Conservation (phyloP, 169 alveolate genomes). For the Eimeria tenella region DNA sequence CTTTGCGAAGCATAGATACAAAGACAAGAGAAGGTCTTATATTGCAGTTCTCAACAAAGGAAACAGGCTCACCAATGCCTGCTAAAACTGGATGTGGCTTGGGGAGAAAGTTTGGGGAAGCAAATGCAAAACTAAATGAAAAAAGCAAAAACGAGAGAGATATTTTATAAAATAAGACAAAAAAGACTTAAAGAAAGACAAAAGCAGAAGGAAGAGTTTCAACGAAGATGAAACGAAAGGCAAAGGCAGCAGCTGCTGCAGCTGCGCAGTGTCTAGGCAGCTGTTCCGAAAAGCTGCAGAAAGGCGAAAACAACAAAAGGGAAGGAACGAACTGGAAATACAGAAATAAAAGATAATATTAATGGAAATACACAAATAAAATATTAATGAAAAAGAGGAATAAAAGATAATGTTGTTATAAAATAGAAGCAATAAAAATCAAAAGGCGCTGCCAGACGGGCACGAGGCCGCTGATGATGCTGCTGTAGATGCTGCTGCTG, state of each 20-base stretch:
- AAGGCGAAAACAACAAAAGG: neutral
- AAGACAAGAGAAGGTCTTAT: no score
- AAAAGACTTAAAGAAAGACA: no score
- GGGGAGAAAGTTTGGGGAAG: no score
- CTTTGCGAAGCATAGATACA: no score
- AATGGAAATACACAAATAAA: neutral
- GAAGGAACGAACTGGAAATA: neutral
- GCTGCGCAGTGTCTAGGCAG: neutral
- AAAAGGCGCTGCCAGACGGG: constrained; percentile 7
- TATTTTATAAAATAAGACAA: no score
- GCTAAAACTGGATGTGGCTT: no score
- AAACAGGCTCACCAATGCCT: no score
- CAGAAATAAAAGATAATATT: neutral
- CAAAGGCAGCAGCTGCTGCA: constrained; percentile 4
- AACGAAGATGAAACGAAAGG: neutral
- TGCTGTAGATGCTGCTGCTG: constrained; percentile 50
- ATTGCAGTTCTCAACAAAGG: no score
- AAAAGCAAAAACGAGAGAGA: no score
- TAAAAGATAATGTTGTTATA: neutral
- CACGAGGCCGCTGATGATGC: constrained; percentile 37
- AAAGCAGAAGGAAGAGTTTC: no score
- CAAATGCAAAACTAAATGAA: no score
- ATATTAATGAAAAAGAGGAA: no score
- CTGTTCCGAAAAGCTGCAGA: neutral
- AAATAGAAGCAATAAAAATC: neutral